Conservation (phyloP, 768 basidiomycete species). For the Lentinula detonsa region DNA sequence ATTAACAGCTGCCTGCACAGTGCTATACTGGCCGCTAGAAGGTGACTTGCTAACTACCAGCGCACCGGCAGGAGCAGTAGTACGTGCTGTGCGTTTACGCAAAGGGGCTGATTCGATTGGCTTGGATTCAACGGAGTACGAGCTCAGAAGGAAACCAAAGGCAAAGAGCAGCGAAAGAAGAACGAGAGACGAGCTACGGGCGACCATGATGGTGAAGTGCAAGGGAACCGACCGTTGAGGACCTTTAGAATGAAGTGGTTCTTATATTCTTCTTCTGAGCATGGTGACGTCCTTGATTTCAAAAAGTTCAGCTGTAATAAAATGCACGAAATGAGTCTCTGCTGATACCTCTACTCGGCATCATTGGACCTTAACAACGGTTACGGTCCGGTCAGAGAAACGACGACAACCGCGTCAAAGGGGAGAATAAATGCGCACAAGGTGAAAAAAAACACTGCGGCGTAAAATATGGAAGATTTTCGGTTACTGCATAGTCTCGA, state of each 20-base stretch:
- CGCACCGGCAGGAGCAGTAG: conserved; percentile 16
- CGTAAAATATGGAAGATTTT: not conserved
- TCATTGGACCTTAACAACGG: not conserved
- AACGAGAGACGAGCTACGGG: not conserved
- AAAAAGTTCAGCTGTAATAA: no score
- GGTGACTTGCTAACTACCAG: conserved; percentile 11
- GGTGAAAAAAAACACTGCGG: not conserved
- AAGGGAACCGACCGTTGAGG: not conserved
- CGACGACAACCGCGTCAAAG: not conserved
- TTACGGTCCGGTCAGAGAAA: not conserved
- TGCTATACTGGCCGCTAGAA: conserved; percentile 14
- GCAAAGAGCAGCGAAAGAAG: not conserved
- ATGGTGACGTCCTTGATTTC: not conserved
- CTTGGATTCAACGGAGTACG: not conserved
- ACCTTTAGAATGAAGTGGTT: not conserved
- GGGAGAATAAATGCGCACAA: not conserved
- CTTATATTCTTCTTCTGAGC: not conserved
- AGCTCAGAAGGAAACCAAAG: not conserved
- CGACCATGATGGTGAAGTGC: not conserved
- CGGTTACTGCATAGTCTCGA: not conserved
- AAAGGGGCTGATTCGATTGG: not conserved
- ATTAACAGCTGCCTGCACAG: conserved; percentile 16
- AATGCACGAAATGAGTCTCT: not conserved
- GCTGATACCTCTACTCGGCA: not conserved
- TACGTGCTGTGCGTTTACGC: conserved; percentile 13